These are phyloP conservation scores for Fusarium sp. DNA, from an alignment of 2,329 filamentous ascomycete species.

Conservation along the genomic window DNA sequence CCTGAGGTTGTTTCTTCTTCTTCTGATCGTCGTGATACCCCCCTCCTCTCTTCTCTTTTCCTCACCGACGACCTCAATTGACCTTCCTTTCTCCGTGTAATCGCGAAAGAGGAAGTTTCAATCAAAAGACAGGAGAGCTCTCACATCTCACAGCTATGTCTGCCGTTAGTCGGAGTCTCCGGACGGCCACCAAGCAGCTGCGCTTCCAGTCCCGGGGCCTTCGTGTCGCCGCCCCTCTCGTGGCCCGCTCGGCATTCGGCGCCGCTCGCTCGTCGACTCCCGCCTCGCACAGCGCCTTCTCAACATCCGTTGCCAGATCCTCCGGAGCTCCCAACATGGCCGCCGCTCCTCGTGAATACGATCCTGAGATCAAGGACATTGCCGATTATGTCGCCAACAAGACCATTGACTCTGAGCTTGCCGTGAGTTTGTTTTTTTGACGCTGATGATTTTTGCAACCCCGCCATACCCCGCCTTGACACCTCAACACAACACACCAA, in stretches of 20 bases:
- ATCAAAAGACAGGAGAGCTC: not conserved
- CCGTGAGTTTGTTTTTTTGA: constrained; percentile 72
- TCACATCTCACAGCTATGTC: constrained; percentile 57
- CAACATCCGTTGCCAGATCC: constrained; percentile 61
- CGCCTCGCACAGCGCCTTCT: constrained; percentile 58
- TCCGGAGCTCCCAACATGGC: constrained; percentile 65
- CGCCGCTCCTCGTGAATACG: constrained; percentile 73
- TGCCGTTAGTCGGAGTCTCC: constrained; percentile 66
- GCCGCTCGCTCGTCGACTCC: constrained; percentile 51
- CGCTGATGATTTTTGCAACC: constrained; percentile 21
- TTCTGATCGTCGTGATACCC: constrained; percentile 32
- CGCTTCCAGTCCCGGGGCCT: constrained; percentile 58
- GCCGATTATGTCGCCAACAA: constrained; percentile 95
- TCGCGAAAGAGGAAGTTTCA: constrained; percentile 23
- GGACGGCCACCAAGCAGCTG: constrained; percentile 66
- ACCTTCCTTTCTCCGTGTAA: constrained; percentile 26
- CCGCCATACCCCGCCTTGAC: constrained; percentile 39
- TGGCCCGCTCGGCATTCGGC: constrained; percentile 50
- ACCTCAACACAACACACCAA: constrained; percentile 1
- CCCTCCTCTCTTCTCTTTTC: constrained; percentile 2
- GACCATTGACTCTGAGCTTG: constrained; percentile 89
- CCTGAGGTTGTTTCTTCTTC: constrained; percentile 21
- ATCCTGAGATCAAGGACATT: constrained; percentile 95
- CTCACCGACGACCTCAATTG: constrained; percentile 17
- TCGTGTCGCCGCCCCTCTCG: constrained; percentile 53